Evolutionary conservation across 345 rosid genomes (phyloP).

Genomic region (Lumnitzera littorea): DNA sequence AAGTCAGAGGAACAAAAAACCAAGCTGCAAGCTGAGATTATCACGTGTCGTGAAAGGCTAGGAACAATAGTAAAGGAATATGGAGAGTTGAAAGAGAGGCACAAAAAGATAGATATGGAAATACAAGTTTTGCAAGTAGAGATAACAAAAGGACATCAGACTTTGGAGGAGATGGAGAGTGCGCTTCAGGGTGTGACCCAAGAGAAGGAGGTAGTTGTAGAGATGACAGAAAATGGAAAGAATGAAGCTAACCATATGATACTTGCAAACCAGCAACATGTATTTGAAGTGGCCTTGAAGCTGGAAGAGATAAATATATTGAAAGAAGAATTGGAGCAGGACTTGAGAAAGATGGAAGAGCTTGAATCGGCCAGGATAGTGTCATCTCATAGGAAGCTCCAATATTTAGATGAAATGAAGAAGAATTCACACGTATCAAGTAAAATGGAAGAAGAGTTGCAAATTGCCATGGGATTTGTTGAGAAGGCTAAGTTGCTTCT

Average conservation of each 20-base stretch:
- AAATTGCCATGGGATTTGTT: slow-evolving; percentile 22
- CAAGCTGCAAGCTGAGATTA: slow-evolving; percentile 59
- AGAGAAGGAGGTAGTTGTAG: slow-evolving; percentile 53
- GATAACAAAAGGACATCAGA: slow-evolving; percentile 32
- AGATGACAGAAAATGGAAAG: slow-evolving; percentile 43
- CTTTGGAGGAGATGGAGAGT: slow-evolving; percentile 33
- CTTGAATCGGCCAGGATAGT: slow-evolving; percentile 22
- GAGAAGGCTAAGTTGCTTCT: slow-evolving; percentile 38
- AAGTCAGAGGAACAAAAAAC: slow-evolving; percentile 74
- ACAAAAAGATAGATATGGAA: slow-evolving; percentile 31
- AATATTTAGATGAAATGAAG: slow-evolving; percentile 20
- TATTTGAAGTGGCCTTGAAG: slow-evolving; percentile 44
- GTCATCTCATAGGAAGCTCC: slow-evolving; percentile 21
- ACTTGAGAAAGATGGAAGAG: slow-evolving; percentile 27
- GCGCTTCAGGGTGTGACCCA: slow-evolving; percentile 33
- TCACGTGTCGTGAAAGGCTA: slow-evolving; percentile 48
- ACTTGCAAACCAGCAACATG: slow-evolving; percentile 48
- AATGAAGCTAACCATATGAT: slow-evolving; percentile 38
- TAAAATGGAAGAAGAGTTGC: slow-evolving; percentile 41
- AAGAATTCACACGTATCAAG: slow-evolving; percentile 17
- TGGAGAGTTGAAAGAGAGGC: slow-evolving; percentile 33
- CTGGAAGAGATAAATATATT: slow-evolving; percentile 38
- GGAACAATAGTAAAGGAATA: slow-evolving; percentile 32
- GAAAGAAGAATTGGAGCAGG: slow-evolving; percentile 35
- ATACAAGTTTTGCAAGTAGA: slow-evolving; percentile 32